Percentiles rank a stretch among this genome's conserved stretches.
phyloP scores from a whole-genome alignment of 352 stramenopile species.

The Pythium folliculosum region DNA sequence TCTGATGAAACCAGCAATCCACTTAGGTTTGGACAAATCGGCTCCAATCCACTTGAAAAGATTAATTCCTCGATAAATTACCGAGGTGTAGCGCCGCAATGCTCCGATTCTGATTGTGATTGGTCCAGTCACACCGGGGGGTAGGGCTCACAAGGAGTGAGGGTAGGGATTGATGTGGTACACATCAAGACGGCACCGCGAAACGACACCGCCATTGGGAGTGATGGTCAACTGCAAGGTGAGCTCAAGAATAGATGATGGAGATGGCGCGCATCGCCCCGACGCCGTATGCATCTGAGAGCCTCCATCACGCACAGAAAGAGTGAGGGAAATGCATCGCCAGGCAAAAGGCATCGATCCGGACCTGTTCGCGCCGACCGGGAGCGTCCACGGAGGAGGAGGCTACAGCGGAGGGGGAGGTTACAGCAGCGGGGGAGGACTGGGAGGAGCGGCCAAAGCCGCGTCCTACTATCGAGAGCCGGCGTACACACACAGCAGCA shows the following conservation, averaged over 20 bases:
- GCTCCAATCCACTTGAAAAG: too few species aligned
- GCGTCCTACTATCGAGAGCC: conserved; percentile 27
- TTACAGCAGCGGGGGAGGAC: background rate
- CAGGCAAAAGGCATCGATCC: conserved; percentile 15
- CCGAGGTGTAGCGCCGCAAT: background rate
- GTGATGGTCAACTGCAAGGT: conserved; percentile 20
- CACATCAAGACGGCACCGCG: background rate
- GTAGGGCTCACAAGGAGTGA: background rate
- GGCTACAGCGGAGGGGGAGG: background rate
- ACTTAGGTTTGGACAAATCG: too few species aligned
- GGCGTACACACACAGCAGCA: conserved; percentile 1
- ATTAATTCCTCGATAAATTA: too few species aligned
- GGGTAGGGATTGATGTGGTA: background rate
- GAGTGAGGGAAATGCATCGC: conserved; percentile 1
- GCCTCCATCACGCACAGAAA: background rate
- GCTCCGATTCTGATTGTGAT: background rate
- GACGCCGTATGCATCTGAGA: too few species aligned
- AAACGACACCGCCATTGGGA: conserved; percentile 11
- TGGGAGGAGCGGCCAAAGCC: conserved; percentile 12
- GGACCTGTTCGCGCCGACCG: conserved; percentile 52
- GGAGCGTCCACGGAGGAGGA: conserved; percentile 19
- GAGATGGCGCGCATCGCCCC: too few species aligned
- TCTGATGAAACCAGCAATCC: too few species aligned
- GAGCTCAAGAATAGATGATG: conserved; percentile 16
- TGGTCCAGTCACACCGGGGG: background rate